A percentile compares a stretch with the other conserved stretches of the same genome.
Evolutionary conservation across 2,329 filamentous ascomycete species (phyloP).

Genomic region (Claviceps fusiformis): DNA sequence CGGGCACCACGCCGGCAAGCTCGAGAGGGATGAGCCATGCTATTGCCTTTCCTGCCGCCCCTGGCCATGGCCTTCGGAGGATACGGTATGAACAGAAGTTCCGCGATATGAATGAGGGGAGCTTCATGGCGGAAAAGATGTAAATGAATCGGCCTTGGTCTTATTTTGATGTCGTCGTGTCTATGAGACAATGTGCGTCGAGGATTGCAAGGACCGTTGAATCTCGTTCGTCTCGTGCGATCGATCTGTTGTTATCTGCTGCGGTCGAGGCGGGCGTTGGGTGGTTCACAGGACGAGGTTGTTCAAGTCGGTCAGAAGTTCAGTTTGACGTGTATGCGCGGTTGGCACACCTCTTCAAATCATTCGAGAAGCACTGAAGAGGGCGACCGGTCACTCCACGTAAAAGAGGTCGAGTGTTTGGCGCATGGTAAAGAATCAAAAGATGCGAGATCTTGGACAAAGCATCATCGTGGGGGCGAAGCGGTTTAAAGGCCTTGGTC

Average conservation of each 20-base stretch:
- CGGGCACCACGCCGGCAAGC: slow-evolving; percentile 48
- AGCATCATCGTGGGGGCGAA: slow-evolving; percentile 8
- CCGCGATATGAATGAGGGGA: neutral
- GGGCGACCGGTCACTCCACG: neutral
- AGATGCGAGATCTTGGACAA: too few species aligned
- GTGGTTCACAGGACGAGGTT: neutral
- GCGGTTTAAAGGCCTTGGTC: slow-evolving; percentile 4
- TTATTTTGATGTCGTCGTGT: neutral
- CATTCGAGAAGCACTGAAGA: neutral
- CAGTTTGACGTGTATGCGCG: neutral
- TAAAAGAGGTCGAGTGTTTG: neutral
- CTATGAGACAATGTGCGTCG: neutral
- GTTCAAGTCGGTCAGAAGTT: neutral
- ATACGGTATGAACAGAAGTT: slow-evolving; percentile 31
- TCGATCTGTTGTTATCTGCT: neutral
- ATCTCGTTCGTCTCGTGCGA: neutral
- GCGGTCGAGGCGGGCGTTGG: neutral
- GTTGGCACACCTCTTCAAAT: neutral
- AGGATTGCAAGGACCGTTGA: neutral
- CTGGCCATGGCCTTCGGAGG: slow-evolving; percentile 45
- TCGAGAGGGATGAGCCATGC: slow-evolving; percentile 54
- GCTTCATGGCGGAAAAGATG: slow-evolving; percentile 1
- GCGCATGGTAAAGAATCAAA: neutral
- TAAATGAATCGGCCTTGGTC: neutral
- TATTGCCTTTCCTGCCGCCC: slow-evolving; percentile 35